A percentile compares a stretch with the other conserved stretches of the same genome.
These are phyloP conservation scores for Calycina marina DNA, from an alignment of 2,329 filamentous ascomycete species.

Conservation along the genomic window DNA sequence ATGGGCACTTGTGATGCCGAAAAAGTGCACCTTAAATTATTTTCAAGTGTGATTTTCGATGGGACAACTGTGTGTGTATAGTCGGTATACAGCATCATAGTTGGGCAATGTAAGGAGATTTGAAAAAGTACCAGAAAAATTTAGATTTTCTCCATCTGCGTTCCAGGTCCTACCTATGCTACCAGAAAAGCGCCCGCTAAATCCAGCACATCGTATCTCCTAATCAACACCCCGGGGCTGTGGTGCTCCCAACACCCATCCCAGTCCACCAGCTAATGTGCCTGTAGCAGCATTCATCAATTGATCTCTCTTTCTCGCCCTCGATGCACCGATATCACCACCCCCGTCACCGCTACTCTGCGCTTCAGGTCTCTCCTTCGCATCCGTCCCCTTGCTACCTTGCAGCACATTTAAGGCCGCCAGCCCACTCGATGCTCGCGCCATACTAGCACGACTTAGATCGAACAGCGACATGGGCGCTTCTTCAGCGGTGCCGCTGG, in stretches of 20 bases:
- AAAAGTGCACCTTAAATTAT: too few species aligned
- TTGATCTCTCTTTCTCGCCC: conserved; percentile 55
- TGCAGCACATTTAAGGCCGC: conserved; percentile 27
- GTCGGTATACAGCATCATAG: too few species aligned
- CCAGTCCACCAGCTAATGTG: conserved; percentile 51
- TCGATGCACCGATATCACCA: conserved; percentile 3
- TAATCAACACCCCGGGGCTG: too few species aligned
- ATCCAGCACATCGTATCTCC: too few species aligned
- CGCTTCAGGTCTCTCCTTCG: not conserved
- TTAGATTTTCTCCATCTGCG: too few species aligned
- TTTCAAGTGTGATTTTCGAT: too few species aligned
- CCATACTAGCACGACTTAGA: conserved; percentile 44
- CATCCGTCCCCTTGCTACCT: not conserved
- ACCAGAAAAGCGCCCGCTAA: too few species aligned
- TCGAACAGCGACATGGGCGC: conserved; percentile 52
- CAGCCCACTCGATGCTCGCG: conserved; percentile 42
- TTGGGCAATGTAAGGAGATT: too few species aligned
- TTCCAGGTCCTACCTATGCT: too few species aligned
- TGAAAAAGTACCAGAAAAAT: too few species aligned
- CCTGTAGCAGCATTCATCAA: conserved; percentile 50
- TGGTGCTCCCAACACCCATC: conserved; percentile 52
- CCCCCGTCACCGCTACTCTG: not conserved
- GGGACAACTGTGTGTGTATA: too few species aligned
- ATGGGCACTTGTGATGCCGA: too few species aligned
- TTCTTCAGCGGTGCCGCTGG: conserved; percentile 28